These are phyloP conservation scores for Ustilaginoidea virens DNA, from an alignment of 2,329 filamentous ascomycete species.

Conservation along the genomic window DNA sequence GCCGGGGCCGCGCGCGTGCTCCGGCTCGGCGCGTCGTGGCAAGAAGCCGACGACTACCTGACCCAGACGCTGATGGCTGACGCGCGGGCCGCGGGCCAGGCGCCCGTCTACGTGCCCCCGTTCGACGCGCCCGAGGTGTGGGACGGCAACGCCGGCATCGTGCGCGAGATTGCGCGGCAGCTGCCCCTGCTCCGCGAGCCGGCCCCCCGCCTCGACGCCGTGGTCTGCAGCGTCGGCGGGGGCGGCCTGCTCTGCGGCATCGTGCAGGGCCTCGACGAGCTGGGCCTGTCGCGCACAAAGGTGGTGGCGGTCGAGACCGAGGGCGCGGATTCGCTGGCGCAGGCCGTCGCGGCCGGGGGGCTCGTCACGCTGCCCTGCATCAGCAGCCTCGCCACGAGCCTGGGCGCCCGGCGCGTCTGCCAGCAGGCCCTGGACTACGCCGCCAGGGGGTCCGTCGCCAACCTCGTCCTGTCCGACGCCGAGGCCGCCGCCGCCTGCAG, in stretches of 20 bases:
- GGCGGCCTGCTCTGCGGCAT: conserved; percentile 67
- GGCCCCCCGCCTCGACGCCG: conserved; percentile 32
- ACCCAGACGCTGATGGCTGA: conserved; percentile 31
- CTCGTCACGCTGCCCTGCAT: conserved; percentile 51
- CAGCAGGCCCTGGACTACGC: conserved; percentile 22
- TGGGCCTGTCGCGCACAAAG: conserved; percentile 14
- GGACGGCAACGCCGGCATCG: conserved; percentile 43
- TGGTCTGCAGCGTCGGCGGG: conserved; percentile 67
- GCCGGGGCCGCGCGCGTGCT: conserved; percentile 49
- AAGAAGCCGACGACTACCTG: conserved; percentile 53
- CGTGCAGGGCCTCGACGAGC: conserved; percentile 40
- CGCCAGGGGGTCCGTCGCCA: conserved; percentile 11
- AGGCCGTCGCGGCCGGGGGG: conserved; percentile 34
- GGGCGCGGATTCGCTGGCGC: conserved; percentile 51
- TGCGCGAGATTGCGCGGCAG: conserved; percentile 28
- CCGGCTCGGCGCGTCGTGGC: conserved; percentile 49
- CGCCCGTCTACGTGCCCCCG: conserved; percentile 46
- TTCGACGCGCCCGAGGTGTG: conserved; percentile 53
- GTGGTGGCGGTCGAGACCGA: conserved; percentile 59
- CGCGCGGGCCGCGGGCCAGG: conserved; percentile 13
- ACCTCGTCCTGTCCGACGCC: conserved; percentile 12
- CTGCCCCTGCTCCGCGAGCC: conserved; percentile 12
- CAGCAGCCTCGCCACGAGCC: conserved; percentile 53
- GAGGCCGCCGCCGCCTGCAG: conserved; percentile 13
- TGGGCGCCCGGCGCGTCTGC: conserved; percentile 55